Percentiles rank a stretch among this genome's conserved stretches.
Conservation (phyloP, 2,329 filamentous ascomycete species). For the Xylariaceae sp. region DNA sequence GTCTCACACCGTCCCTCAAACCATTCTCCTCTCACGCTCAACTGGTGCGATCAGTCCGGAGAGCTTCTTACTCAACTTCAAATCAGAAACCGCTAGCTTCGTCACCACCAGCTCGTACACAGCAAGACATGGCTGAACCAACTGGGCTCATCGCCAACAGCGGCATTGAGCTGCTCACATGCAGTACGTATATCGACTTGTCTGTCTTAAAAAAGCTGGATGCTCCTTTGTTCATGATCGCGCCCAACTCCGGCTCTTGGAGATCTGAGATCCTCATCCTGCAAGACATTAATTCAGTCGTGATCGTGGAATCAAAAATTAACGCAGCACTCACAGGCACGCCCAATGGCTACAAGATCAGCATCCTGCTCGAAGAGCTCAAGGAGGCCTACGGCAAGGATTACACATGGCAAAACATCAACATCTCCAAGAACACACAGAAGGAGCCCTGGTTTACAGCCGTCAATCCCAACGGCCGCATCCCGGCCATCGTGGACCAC, state of each 20-base stretch:
- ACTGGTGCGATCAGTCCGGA: not conserved
- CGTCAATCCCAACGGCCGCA: conserved; percentile 59
- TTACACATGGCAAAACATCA: conserved; percentile 54
- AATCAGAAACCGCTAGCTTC: not conserved
- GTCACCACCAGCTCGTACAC: conserved; percentile 5
- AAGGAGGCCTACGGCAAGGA: conserved; percentile 58
- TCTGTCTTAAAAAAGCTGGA: not conserved
- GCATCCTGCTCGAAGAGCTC: conserved; percentile 60
- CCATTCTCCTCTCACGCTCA: not conserved
- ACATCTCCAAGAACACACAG: conserved; percentile 58
- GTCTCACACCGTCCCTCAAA: not conserved
- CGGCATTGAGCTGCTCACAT: conserved; percentile 61
- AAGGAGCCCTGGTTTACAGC: conserved; percentile 63
- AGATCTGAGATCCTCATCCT: not conserved
- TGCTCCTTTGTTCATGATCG: not conserved
- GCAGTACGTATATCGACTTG: conserved; percentile 30
- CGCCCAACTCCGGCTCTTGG: conserved; percentile 3
- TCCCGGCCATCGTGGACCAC: conserved; percentile 62
- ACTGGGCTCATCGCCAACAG: conserved; percentile 56
- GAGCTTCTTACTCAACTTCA: conserved; percentile 18
- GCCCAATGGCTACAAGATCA: conserved; percentile 52
- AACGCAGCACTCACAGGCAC: conserved; percentile 34
- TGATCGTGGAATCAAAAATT: not conserved
- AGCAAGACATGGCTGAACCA: conserved; percentile 36
- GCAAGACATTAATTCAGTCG: not conserved